These are phyloP conservation scores for Nidularia sp. DNA, from an alignment of 768 basidiomycete genomes.

Conservation along the genomic window DNA sequence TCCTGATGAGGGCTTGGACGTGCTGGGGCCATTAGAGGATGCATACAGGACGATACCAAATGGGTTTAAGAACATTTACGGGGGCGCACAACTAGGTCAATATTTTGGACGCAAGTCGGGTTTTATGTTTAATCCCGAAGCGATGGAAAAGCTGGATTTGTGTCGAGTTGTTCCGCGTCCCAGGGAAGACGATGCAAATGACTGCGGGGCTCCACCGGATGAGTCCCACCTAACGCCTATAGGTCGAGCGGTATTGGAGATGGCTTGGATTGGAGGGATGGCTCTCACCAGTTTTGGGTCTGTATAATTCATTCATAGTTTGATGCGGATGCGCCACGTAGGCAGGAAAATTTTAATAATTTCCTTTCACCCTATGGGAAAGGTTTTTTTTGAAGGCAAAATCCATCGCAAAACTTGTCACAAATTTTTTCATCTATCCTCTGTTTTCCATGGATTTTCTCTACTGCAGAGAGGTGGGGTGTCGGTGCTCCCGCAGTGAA, in stretches of 20 bases:
- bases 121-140: constrained; percentile 1
- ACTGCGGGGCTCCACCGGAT: not conserved
- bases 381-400: too few species aligned
- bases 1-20: not conserved
- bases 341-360: too few species aligned
- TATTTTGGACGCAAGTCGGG: not conserved
- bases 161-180: constrained; percentile 7
- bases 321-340: too few species aligned
- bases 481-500: too few species aligned
- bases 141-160: not conserved
- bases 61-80: not conserved
- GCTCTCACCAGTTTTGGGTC: not conserved
- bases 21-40: not conserved
- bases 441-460: too few species aligned
- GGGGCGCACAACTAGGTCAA: not conserved
- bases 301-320: not conserved
- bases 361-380: too few species aligned
- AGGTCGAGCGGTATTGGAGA: not conserved
- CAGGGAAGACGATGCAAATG: not conserved
- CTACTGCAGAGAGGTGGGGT: too few species aligned
- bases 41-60: not conserved
- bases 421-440: too few species aligned
- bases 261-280: not conserved
- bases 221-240: not conserved
- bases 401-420: too few species aligned